Conservation (phyloP, 2,329 filamentous ascomycete species). For the Apiospora saccharicola region DNA sequence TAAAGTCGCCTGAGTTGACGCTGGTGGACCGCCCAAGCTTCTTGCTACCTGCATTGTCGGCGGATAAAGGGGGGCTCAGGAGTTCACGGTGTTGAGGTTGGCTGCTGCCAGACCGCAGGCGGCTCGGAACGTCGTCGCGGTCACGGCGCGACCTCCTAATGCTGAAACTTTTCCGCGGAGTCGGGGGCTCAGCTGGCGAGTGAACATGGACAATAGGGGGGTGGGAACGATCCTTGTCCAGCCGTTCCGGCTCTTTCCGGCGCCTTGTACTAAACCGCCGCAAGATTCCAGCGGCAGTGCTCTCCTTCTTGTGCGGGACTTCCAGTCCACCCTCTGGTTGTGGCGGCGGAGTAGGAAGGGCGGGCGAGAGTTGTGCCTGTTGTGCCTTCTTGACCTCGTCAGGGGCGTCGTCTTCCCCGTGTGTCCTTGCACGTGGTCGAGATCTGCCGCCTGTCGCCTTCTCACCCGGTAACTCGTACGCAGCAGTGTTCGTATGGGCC, state of each 20-base stretch:
- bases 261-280: conserved; percentile 90
- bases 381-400: conserved; percentile 74
- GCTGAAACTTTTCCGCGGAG: conserved; percentile 87
- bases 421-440: conserved; percentile 86
- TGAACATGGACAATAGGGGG: conserved; percentile 82
- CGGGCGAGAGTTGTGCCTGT: conserved; percentile 51
- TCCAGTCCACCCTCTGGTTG: conserved; percentile 65
- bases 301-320: conserved; percentile 80
- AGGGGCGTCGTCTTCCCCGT: conserved; percentile 89
- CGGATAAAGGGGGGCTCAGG: conserved; percentile 74
- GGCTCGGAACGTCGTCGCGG: conserved; percentile 56
- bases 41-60: conserved; percentile 66
- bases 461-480: conserved; percentile 90
- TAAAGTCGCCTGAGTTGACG: conserved; percentile 86
- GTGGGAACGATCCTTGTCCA: conserved; percentile 70
- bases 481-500: conserved; percentile 84
- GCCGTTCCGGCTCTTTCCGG: conserved; percentile 70
- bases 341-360: conserved; percentile 41
- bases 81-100: conserved; percentile 81
- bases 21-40: conserved; percentile 88
- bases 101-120: conserved; percentile 62
- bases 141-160: conserved; percentile 69
- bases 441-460: conserved; percentile 84
- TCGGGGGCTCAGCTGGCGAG: conserved; percentile 71
- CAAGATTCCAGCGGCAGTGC: conserved; percentile 82